These are phyloP conservation scores for Rhodosporidiobolus sp. DNA, from an alignment of 768 basidiomycete genomes.

Conservation along the genomic window DNA sequence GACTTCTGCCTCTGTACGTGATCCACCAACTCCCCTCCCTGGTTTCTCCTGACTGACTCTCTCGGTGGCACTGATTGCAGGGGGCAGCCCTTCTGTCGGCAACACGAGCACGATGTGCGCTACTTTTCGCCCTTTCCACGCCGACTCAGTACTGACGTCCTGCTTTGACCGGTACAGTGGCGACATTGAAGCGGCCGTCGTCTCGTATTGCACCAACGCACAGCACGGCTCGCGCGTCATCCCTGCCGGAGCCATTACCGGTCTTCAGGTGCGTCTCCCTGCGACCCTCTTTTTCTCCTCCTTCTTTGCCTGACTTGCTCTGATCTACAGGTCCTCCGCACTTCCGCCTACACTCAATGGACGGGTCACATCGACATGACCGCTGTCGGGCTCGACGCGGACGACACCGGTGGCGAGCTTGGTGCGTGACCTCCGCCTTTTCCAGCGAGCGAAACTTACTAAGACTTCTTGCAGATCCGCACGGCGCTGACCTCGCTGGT, in stretches of 20 bases:
- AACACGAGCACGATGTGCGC: too few relatives aligned
- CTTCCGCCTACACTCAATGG: constrained; percentile 52
- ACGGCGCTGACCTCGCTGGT: constrained; percentile 70
- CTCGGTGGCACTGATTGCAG: too few relatives aligned
- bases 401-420: constrained; percentile 67
- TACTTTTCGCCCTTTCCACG: neutral
- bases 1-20: constrained; percentile 41
- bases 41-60: neutral
- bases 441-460: neutral
- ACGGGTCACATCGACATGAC: constrained; percentile 64
- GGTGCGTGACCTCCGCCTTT: neutral
- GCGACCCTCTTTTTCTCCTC: constrained; percentile 56
- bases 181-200: constrained; percentile 40
- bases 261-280: constrained; percentile 49
- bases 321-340: constrained; percentile 42
- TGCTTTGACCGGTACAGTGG: neutral
- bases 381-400: constrained; percentile 54
- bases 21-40: neutral
- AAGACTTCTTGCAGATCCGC: constrained; percentile 48
- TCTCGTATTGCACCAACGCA: constrained; percentile 46
- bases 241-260: constrained; percentile 60
- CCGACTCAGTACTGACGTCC: neutral
- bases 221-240: constrained; percentile 69
- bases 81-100: too few relatives aligned
- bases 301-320: constrained; percentile 46